Percentiles rank a stretch among this genome's conserved stretches.
Conservation (phyloP, 352 stramenopile species). For the Pythium biforme region DNA sequence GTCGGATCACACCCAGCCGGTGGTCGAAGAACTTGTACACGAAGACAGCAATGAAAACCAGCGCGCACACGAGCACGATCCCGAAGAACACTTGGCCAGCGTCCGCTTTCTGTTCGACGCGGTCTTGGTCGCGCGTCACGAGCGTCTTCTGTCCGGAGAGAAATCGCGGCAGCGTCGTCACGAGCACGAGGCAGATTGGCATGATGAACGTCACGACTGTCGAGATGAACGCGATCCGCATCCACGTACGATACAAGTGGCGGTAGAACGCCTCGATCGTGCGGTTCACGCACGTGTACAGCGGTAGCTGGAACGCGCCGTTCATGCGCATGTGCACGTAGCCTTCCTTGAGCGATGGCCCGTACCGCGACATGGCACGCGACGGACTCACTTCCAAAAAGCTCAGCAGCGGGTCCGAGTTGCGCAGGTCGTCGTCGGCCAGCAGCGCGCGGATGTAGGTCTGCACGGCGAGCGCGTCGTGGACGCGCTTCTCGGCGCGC, state of each 20-base stretch:
- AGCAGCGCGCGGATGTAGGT: slow-evolving; percentile 70
- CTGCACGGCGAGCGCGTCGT: slow-evolving; percentile 70
- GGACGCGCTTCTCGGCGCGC: slow-evolving; percentile 62
- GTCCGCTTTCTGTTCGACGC: slow-evolving; percentile 52
- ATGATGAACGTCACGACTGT: slow-evolving; percentile 82
- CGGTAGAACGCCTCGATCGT: slow-evolving; percentile 82
- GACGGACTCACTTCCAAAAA: slow-evolving; percentile 83
- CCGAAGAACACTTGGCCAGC: slow-evolving; percentile 55
- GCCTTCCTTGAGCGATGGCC: slow-evolving; percentile 79
- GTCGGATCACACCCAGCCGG: slow-evolving; percentile 76
- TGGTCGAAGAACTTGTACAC: slow-evolving; percentile 90
- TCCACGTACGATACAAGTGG: slow-evolving; percentile 85
- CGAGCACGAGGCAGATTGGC: slow-evolving; percentile 65
- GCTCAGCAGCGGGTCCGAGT: slow-evolving; percentile 73
- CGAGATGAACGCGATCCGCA: slow-evolving; percentile 83
- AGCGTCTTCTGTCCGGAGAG: slow-evolving; percentile 63
- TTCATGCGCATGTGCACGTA: slow-evolving; percentile 91
- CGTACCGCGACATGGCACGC: slow-evolving; percentile 68
- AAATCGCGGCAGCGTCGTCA: slow-evolving; percentile 68
- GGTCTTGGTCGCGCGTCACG: slow-evolving; percentile 38
- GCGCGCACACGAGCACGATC: slow-evolving; percentile 42
- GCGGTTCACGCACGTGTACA: slow-evolving; percentile 84
- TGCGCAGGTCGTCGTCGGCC: slow-evolving; percentile 58
- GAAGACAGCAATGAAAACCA: slow-evolving; percentile 72
- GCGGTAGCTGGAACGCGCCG: slow-evolving; percentile 78